Base-by-base conservation (phyloP, 2,329 filamentous ascomycete genomes). In the Byssoonygena ceratinophila region DNA sequence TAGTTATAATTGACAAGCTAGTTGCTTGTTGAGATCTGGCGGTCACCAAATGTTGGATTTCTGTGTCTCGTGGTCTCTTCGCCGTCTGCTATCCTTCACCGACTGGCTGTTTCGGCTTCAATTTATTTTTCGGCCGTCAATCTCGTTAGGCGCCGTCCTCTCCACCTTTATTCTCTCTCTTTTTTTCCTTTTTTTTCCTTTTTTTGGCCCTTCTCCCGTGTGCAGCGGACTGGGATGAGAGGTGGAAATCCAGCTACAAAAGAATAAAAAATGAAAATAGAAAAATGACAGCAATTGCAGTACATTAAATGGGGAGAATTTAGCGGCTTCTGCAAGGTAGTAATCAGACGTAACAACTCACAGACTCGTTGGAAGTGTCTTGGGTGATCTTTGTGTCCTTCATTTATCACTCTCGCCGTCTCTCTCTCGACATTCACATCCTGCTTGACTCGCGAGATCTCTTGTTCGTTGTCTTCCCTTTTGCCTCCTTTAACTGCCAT, bases 281-380 rank as follows among this genome's bases (percentile, higher is more conserved):
- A 25, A 29, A 44, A n/a, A 44, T 4, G 25, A 14, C 3, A 12
- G 25, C 25, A 48, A 39, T 48, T 29, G 46, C 46, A 39, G 22
- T 7, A 25, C 29, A 47, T 25, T 27, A 32, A 50, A 50, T 43
- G 37, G 47, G 31, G n/a, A 34, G 12, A n/a, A n/a, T 20, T 45
- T 52, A 52, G 49, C 41, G 49, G 49, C 49, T 36, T 46, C 34
- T 52, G 40, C 49, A 52, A 52, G 49, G 49, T 52, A 45, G 49
- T 45, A 45, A 18, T 31, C 36, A 43, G 47, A 50, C 14, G 47
- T 50, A 40, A 50, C 39, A 43, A 25, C 36, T n/a, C 40, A 31
- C 40, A 44, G 0, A 16, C 29, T 51, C 39, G 12, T 34, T 43
- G 18, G 14, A 8, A 31, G 22, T 12, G 23, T 51, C 46, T 29